These are phyloP conservation scores for Zelopaecilomyces penicillatus DNA, from an alignment of 2,329 filamentous ascomycete genomes.

Conservation along the genomic window DNA sequence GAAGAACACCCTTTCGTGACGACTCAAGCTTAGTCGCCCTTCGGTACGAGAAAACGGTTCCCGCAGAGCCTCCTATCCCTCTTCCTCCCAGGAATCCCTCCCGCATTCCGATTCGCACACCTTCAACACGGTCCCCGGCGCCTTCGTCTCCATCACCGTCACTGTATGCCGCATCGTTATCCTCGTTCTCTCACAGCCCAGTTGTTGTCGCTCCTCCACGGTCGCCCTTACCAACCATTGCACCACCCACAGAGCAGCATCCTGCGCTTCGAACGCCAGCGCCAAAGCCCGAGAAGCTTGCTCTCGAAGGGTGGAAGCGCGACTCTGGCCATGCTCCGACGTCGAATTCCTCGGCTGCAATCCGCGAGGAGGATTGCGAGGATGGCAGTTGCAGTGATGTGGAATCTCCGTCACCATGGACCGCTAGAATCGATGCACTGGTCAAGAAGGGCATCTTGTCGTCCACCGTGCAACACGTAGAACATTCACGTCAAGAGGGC, in stretches of 20 bases:
- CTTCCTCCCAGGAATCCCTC: slow-evolving; percentile 36
- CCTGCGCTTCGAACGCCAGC: slow-evolving; percentile 36
- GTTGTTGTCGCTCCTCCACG: slow-evolving; percentile 22
- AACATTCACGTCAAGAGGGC: slow-evolving; percentile 6
- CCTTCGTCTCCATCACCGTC: slow-evolving; percentile 10
- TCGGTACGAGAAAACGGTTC: slow-evolving; percentile 53
- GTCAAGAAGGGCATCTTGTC: slow-evolving; percentile 1
- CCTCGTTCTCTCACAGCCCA: slow-evolving; percentile 15
- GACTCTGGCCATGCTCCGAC: slow-evolving; percentile 47
- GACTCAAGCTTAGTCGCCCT: slow-evolving; percentile 44
- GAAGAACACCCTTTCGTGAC: slow-evolving; percentile 32
- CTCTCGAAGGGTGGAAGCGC: slow-evolving; percentile 39
- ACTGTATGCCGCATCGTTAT: slow-evolving; percentile 11
- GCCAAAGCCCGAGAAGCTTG: slow-evolving; percentile 13
- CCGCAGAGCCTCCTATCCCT: slow-evolving; percentile 49
- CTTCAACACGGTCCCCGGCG: slow-evolving; percentile 11
- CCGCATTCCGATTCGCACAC: slow-evolving; percentile 18
- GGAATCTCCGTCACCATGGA: not conserved
- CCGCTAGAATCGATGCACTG: not conserved
- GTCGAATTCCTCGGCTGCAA: slow-evolving; percentile 20
- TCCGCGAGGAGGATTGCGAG: slow-evolving; percentile 33
- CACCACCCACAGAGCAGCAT: slow-evolving; percentile 43
- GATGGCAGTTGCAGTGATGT: slow-evolving; percentile 11
- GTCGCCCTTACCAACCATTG: slow-evolving; percentile 22
- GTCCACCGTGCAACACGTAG: slow-evolving; percentile 6